Evolutionary conservation across 192 early-diverging fungal species (phyloP).

Genomic region (Backusella luteola): DNA sequence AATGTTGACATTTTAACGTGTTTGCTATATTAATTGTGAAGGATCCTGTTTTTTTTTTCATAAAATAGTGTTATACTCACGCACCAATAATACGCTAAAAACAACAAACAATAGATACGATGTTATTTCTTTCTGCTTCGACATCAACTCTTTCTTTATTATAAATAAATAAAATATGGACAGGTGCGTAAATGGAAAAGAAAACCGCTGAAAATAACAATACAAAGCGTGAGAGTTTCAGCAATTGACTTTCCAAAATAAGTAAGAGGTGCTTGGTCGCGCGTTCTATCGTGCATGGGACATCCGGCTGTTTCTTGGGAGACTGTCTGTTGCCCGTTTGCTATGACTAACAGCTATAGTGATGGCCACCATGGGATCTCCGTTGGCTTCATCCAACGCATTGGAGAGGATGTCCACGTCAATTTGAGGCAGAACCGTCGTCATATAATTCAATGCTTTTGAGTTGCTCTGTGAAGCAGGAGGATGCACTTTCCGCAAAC

Average conservation of each 20-base stretch:
- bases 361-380: conserved; percentile 27
- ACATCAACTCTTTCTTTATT: background rate
- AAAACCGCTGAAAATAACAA: background rate
- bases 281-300: background rate
- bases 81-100: background rate
- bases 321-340: conserved; percentile 5
- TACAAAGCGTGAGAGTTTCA: background rate
- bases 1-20: background rate
- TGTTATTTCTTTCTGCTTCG: background rate
- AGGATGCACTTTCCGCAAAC: background rate
- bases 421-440: conserved; percentile 16
- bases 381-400: conserved; percentile 20
- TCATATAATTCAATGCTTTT: conserved; percentile 18
- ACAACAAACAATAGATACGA: conserved; percentile 11
- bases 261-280: background rate
- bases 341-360: conserved; percentile 18
- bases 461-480: background rate
- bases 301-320: background rate
- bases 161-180: background rate
- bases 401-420: conserved; percentile 2
- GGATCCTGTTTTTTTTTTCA: background rate
- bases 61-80: background rate
- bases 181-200: background rate
- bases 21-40: background rate
- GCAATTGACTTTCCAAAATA: background rate